Conservation (phyloP, 129 eudicot genomes). For the Artemisia argyi region DNA sequence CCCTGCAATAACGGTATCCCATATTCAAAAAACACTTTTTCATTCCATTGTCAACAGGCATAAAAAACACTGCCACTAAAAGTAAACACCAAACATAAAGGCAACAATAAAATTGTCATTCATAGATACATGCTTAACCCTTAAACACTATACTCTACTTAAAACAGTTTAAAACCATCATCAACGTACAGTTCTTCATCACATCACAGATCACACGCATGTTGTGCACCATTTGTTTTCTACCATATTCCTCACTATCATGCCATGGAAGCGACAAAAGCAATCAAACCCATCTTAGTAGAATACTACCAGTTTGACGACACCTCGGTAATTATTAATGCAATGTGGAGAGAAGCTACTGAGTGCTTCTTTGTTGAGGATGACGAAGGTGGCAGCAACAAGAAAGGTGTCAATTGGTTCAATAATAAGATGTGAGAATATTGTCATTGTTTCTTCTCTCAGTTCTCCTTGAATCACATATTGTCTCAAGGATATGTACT, state of each 20-base stretch:
- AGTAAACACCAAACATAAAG: too few relatives aligned
- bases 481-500: not conserved
- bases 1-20: too few relatives aligned
- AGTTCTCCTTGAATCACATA: not conserved
- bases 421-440: slow-evolving; percentile 39
- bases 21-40: too few relatives aligned
- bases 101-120: too few relatives aligned
- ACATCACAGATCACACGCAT: slow-evolving; percentile 59
- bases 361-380: slow-evolving; percentile 57
- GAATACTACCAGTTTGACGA: slow-evolving; percentile 58
- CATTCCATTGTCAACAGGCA: too few relatives aligned
- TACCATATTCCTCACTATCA: slow-evolving; percentile 61
- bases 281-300: slow-evolving; percentile 51
- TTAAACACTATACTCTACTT: too few relatives aligned
- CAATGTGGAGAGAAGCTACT: slow-evolving; percentile 63
- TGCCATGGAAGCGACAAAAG: slow-evolving; percentile 66
- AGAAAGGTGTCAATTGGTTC: slow-evolving; percentile 61
- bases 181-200: slow-evolving; percentile 57
- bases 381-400: slow-evolving; percentile 43
- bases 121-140: too few relatives aligned
- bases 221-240: slow-evolving; percentile 58
- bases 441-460: slow-evolving; percentile 2
- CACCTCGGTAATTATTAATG: slow-evolving; percentile 45
- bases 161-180: too few relatives aligned
- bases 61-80: too few relatives aligned